Evolutionary conservation across 768 basidiomycete genomes (phyloP), one percentile per base, ranked within the genome.

Genomic region (Suillus subaureus): DNA sequence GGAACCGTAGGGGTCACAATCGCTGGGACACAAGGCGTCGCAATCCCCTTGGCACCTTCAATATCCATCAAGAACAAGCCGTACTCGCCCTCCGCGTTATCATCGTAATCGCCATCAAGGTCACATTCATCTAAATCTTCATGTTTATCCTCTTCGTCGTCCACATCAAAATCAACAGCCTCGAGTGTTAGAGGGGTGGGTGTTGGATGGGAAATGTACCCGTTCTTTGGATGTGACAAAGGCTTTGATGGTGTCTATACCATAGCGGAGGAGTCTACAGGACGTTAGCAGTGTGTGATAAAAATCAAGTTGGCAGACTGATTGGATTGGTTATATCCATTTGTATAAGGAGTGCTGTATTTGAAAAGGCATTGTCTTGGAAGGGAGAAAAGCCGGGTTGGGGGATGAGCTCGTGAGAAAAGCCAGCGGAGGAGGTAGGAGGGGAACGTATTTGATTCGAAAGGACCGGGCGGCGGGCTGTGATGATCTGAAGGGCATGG

Each of bases 81-180:
- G 15, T 51, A 31, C 8, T 62, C 62, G 16, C 67, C 66, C 3
- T 70, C 75, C 11, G 64, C 66, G 1, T 65, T 66, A 5, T 61
- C 71, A 5, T 63, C 37, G 21, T 67, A 68, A 0, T 12, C 54
- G 2, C 67, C 74, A 0, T 15, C 64, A 16, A 63, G 7, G 7
- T 77, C 74, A 6, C 77, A 73, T 0, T 76, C 76, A 21, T 77
- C 74, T 8, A 77, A 74, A 11, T 75, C 66, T 26, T 76, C 75
- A 15, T 75, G 75, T 0, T 75, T 76, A 47, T 66, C 65, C 7
- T 42, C 37, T 0, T 75, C 74, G 43, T 78, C 74, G 35, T 77
- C 75, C 69, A 76, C 73, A 61, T 76, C 75, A 1, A 74, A 62
- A 35, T 76, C 75, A 1, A 68, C 45, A 47, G 74, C 76, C 8